Percentiles rank a stretch among this genome's conserved stretches.
These are phyloP conservation scores for Nicotiana tabacum DNA, from an alignment of 257 asterid species.

Conservation along the genomic window DNA sequence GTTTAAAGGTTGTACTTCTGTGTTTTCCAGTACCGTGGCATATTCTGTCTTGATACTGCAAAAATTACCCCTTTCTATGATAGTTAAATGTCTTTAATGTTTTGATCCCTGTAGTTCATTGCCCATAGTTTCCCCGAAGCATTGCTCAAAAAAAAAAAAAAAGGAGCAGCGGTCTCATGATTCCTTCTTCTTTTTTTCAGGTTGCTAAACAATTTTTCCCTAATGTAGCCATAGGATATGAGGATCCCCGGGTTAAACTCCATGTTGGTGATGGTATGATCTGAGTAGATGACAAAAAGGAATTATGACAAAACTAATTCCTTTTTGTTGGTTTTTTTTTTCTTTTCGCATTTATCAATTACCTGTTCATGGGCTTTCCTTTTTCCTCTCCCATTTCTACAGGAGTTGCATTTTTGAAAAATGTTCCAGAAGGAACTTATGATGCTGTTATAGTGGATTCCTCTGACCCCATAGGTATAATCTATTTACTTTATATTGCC, in stretches of 20 bases:
- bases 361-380: neutral
- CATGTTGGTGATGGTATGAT: slow-evolving; percentile 83
- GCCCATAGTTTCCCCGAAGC: neutral
- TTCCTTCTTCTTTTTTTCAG: slow-evolving; percentile 29
- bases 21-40: neutral
- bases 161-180: neutral
- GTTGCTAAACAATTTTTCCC: slow-evolving; percentile 85
- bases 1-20: neutral
- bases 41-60: neutral
- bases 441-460: slow-evolving; percentile 93
- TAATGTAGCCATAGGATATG: slow-evolving; percentile 77
- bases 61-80: neutral
- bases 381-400: slow-evolving; percentile 9
- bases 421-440: slow-evolving; percentile 82
- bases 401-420: slow-evolving; percentile 94
- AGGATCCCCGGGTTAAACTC: slow-evolving; percentile 84
- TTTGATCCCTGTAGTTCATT: neutral
- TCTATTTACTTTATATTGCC: neutral
- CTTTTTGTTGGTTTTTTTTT: neutral
- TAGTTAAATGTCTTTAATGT: too few relatives aligned
- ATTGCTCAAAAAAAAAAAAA: neutral
- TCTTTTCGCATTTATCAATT: neutral
- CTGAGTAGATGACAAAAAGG: neutral
- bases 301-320: neutral
- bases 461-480: slow-evolving; percentile 91